Percentiles rank a stretch among this genome's conserved stretches.
Conservation (phyloP, 805 yeast genomes). For the Lipomyces japonicus region DNA sequence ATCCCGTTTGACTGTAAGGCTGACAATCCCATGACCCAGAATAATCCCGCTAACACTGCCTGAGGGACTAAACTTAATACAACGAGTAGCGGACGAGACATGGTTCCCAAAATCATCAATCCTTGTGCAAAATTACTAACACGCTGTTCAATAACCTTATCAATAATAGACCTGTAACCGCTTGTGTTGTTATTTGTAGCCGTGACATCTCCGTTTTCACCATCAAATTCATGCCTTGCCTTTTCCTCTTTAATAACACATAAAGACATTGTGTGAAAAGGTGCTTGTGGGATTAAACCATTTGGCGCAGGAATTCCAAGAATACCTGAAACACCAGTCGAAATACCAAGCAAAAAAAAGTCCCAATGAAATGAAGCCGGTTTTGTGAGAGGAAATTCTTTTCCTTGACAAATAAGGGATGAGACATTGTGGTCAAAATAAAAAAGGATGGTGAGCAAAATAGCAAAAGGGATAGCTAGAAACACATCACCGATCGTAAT, state of each 20-base stretch:
- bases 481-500: slow-evolving; percentile 72
- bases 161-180: not conserved
- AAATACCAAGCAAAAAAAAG: slow-evolving; percentile 73
- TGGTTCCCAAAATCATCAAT: slow-evolving; percentile 72
- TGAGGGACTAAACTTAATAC: slow-evolving; percentile 87
- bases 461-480: slow-evolving; percentile 88
- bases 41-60: slow-evolving; percentile 86
- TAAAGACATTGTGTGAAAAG: slow-evolving; percentile 78
- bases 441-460: slow-evolving; percentile 75
- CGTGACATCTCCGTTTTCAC: not conserved
- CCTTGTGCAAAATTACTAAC: slow-evolving; percentile 85
- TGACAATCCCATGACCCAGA: slow-evolving; percentile 82
- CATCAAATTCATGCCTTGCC: slow-evolving; percentile 1
- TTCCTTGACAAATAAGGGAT: slow-evolving; percentile 84
- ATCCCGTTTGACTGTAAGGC: slow-evolving; percentile 70
- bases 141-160: slow-evolving; percentile 80
- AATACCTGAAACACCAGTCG: slow-evolving; percentile 83
- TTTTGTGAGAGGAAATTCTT: slow-evolving; percentile 72
- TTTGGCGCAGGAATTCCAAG: slow-evolving; percentile 94
- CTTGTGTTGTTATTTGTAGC: not conserved
- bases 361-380: slow-evolving; percentile 95
- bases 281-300: slow-evolving; percentile 96
- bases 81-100: slow-evolving; percentile 80
- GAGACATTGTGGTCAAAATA: slow-evolving; percentile 96
- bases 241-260: slow-evolving; percentile 48